Conservation (phyloP, 192 early-diverging fungal species). For the Geranomyces michiganensis region DNA sequence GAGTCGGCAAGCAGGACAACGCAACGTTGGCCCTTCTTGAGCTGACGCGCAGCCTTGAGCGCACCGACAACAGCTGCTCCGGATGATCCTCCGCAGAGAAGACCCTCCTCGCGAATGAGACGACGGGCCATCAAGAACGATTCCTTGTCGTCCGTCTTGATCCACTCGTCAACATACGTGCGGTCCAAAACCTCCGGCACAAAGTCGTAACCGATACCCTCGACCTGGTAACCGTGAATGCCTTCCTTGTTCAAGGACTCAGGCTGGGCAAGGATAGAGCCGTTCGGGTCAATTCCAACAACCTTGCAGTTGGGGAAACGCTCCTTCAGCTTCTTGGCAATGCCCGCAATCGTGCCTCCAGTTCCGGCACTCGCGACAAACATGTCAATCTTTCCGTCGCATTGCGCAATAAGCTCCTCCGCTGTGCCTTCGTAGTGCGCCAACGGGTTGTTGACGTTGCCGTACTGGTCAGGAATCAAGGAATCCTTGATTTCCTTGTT, state of each 20-base stretch:
- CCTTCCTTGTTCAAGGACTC: slow-evolving; percentile 75
- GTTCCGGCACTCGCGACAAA: slow-evolving; percentile 95
- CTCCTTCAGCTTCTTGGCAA: slow-evolving; percentile 95
- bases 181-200: slow-evolving; percentile 91
- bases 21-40: slow-evolving; percentile 86
- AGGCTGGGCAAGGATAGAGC: slow-evolving; percentile 92
- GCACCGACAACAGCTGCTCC: slow-evolving; percentile 92
- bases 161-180: slow-evolving; percentile 85
- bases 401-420: slow-evolving; percentile 61
- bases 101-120: slow-evolving; percentile 94
- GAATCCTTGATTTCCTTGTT: slow-evolving; percentile 95
- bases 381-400: slow-evolving; percentile 93
- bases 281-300: slow-evolving; percentile 93
- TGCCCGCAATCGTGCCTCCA: slow-evolving; percentile 95
- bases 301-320: slow-evolving; percentile 80
- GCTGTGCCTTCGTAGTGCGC: slow-evolving; percentile 91
- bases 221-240: slow-evolving; percentile 81
- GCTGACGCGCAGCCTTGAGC: slow-evolving; percentile 76
- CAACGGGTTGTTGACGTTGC: slow-evolving; percentile 95
- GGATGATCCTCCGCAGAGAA: slow-evolving; percentile 94
- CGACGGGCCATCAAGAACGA: slow-evolving; percentile 95
- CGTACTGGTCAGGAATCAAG: slow-evolving; percentile 96
- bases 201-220: slow-evolving; percentile 99
- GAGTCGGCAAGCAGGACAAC: slow-evolving; percentile 98
- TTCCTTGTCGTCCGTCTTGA: slow-evolving; percentile 96